phyloP scores from a whole-genome alignment of 805 yeast genomes.

The Candida sonorensis region DNA sequence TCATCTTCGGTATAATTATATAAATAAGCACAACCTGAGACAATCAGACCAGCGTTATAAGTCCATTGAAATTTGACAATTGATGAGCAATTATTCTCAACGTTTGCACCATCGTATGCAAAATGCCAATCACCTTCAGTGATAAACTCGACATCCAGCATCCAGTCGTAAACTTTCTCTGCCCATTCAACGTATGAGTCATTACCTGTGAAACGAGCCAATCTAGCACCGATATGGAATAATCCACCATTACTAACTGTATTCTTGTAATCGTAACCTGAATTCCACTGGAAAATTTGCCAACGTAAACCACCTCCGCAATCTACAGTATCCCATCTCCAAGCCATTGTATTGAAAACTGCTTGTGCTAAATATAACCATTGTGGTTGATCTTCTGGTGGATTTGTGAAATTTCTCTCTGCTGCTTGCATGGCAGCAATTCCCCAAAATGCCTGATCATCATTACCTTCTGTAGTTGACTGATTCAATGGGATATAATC shows the following conservation, averaged over 20 bases:
- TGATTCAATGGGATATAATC: slow-evolving; percentile 80
- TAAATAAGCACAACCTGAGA: slow-evolving; percentile 76
- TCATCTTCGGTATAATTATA: slow-evolving; percentile 65
- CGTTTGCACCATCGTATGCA: slow-evolving; percentile 65
- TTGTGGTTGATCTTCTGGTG: slow-evolving; percentile 29
- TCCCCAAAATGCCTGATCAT: slow-evolving; percentile 94
- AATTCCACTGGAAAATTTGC: slow-evolving; percentile 87
- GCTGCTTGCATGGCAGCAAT: slow-evolving; percentile 79
- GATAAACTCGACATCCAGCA: slow-evolving; percentile 46
- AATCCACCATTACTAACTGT: slow-evolving; percentile 82
- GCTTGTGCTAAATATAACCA: slow-evolving; percentile 83
- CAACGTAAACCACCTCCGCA: slow-evolving; percentile 83
- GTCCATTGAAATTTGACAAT: slow-evolving; percentile 69
- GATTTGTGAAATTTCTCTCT: slow-evolving; percentile 75
- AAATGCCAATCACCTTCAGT: slow-evolving; percentile 35
- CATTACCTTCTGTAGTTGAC: slow-evolving; percentile 82
- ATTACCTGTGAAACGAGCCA: slow-evolving; percentile 78
- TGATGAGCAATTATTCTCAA: slow-evolving; percentile 52
- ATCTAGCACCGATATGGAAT: slow-evolving; percentile 75
- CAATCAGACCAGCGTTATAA: slow-evolving; percentile 74
- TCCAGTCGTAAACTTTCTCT: slow-evolving; percentile 76
- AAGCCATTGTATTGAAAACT: slow-evolving; percentile 75
- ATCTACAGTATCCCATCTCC: slow-evolving; percentile 62
- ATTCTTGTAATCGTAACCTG: slow-evolving; percentile 83
- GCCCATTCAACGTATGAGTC: slow-evolving; percentile 69